Conservation (phyloP, 495 filamentous ascomycete species). For the Articulospora tetracladia region DNA sequence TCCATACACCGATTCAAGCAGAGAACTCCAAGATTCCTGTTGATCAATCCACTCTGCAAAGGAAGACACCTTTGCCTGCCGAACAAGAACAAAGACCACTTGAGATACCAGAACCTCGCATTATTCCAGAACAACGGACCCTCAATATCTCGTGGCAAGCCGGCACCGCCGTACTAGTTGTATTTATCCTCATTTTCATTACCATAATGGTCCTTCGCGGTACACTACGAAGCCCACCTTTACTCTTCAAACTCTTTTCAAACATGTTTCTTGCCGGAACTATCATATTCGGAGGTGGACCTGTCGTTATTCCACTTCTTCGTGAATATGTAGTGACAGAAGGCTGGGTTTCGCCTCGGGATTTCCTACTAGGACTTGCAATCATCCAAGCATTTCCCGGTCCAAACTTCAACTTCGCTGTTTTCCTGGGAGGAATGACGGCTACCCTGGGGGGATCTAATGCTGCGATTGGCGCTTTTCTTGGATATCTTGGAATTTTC, state of each 20-base stretch:
- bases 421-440: slow-evolving; percentile 66
- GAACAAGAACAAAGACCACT: slow-evolving; percentile 6
- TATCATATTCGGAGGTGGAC: slow-evolving; percentile 83
- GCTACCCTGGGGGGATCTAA: slow-evolving; percentile 38
- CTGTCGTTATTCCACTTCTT: slow-evolving; percentile 79
- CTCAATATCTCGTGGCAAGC: slow-evolving; percentile 26
- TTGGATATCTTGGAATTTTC: slow-evolving; percentile 73
- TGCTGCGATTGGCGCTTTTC: slow-evolving; percentile 51
- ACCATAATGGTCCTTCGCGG: slow-evolving; percentile 56
- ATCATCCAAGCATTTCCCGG: slow-evolving; percentile 82
- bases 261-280: slow-evolving; percentile 88
- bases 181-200: slow-evolving; percentile 60
- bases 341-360: slow-evolving; percentile 73
- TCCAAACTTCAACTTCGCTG: slow-evolving; percentile 86
- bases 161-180: slow-evolving; percentile 42
- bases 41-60: neutral
- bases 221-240: slow-evolving; percentile 36
- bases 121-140: slow-evolving; percentile 36
- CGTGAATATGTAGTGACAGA: slow-evolving; percentile 75
- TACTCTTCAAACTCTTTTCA: slow-evolving; percentile 62
- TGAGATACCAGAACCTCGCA: slow-evolving; percentile 33
- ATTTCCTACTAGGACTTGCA: slow-evolving; percentile 81
- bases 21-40: neutral
- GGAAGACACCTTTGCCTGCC: neutral
- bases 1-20: neutral